Evolutionary conservation across 1,139 yeast species (phyloP).

Genomic region (Zygosaccharomyces pseudobailii): DNA sequence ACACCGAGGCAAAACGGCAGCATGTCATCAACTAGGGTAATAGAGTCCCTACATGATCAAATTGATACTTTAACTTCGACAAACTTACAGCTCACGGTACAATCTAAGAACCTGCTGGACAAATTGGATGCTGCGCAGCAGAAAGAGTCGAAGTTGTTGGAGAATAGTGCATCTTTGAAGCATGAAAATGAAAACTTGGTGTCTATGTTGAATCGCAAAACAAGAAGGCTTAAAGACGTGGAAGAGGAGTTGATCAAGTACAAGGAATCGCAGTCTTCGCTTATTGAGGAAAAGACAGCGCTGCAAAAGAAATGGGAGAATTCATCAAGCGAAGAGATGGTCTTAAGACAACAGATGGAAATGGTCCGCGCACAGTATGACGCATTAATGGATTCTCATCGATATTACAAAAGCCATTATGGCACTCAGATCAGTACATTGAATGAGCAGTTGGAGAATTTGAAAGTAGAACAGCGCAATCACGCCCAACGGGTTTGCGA

Average conservation of each 20-base stretch:
- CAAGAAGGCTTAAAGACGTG: slow-evolving; percentile 56
- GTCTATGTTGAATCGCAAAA: slow-evolving; percentile 58
- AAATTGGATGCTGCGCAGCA: slow-evolving; percentile 45
- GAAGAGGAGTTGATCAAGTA: slow-evolving; percentile 52
- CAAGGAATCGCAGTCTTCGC: slow-evolving; percentile 42
- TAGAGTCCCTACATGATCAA: slow-evolving; percentile 52
- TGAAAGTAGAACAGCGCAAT: slow-evolving; percentile 37
- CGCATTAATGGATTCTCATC: slow-evolving; percentile 52
- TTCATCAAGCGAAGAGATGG: slow-evolving; percentile 45
- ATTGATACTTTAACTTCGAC: slow-evolving; percentile 54
- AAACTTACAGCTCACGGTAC: slow-evolving; percentile 43
- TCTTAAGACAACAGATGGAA: slow-evolving; percentile 50
- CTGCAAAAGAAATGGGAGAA: slow-evolving; percentile 47
- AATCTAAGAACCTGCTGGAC: slow-evolving; percentile 46
- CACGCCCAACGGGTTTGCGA: slow-evolving; percentile 4
- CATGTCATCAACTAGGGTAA: slow-evolving; percentile 44
- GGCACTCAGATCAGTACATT: slow-evolving; percentile 36
- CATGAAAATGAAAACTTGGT: slow-evolving; percentile 67
- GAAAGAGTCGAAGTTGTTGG: slow-evolving; percentile 56
- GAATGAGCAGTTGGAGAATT: slow-evolving; percentile 36
- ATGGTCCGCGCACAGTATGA: slow-evolving; percentile 60
- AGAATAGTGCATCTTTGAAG: slow-evolving; percentile 63
- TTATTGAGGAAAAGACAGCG: slow-evolving; percentile 45
- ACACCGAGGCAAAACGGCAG: slow-evolving; percentile 7
- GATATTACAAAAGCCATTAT: slow-evolving; percentile 53